A percentile compares a stretch with the other conserved stretches of the same genome.
phyloP scores from a whole-genome alignment of 805 yeast species.

The Nakazawaea wyomingensis region DNA sequence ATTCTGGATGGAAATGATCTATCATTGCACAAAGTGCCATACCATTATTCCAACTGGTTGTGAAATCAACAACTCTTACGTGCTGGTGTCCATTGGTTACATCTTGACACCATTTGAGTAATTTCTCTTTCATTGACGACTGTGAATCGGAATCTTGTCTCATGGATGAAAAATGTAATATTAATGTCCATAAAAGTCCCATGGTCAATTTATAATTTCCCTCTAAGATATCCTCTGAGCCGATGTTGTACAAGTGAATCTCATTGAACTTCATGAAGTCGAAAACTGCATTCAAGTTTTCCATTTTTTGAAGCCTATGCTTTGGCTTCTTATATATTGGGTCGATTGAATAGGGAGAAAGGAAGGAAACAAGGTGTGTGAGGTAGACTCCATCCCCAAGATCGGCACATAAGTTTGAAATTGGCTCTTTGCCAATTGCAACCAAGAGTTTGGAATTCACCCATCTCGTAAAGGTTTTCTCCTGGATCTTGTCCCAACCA shows the following conservation, averaged over 20 bases:
- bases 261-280: constrained; percentile 33
- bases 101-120: constrained; percentile 50
- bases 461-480: constrained; percentile 47
- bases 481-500: constrained; percentile 40
- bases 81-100: constrained; percentile 31
- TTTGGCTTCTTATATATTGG: constrained; percentile 31
- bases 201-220: constrained; percentile 42
- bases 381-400: constrained; percentile 37
- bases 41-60: constrained; percentile 50
- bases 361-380: constrained; percentile 30
- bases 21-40: constrained; percentile 43
- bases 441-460: constrained; percentile 32
- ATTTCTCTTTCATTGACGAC: constrained; percentile 31
- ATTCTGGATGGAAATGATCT: constrained; percentile 35
- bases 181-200: constrained; percentile 46
- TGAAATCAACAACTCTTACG: constrained; percentile 42
- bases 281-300: constrained; percentile 38
- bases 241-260: constrained; percentile 37
- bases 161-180: constrained; percentile 32
- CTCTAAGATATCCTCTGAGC: constrained; percentile 44
- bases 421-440: constrained; percentile 14
- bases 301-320: constrained; percentile 39
- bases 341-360: constrained; percentile 22
- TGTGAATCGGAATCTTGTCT: constrained; percentile 9
- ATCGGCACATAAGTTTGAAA: constrained; percentile 27